Evolutionary conservation across 768 basidiomycete genomes (phyloP), one percentile per base, ranked within the genome.

Genomic region (Xerocomellus intermedius): DNA sequence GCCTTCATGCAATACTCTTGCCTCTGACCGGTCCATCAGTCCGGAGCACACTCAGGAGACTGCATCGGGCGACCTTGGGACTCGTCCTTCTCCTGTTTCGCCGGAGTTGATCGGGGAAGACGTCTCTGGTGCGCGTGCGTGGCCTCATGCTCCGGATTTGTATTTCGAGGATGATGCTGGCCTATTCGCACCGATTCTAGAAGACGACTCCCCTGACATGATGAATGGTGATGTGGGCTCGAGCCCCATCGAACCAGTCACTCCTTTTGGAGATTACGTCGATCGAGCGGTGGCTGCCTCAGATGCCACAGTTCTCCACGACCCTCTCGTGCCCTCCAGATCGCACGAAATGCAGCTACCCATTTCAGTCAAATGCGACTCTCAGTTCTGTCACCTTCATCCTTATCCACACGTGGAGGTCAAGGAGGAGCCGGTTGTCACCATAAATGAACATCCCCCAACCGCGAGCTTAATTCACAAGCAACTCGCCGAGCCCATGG

Each of bases 181-280:
- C 30, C 76, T 78, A 6, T 88, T 84, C 69, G 79, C 83, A 24
- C 86, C 86, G 21, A 73, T 85, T 44, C 79, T 82, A 55, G 85
- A 87, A 66, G 84, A 86, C 55, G 75, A 81, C 57, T 87, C 85
- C 8, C 84, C 86, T 21, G 81, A 78, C 43, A 73, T 74, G 54
- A 74, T 69, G 52, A 79, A 73, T 33, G 80, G 76, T 52, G 84
- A 86, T 60, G 68, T 73, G 19, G 77, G 68, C 33, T 88, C 86
- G 6, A 91, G 89, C 64, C 88, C 89, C 6, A 69, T 88, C 42
- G 87, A 83, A 50, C 89, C 89, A 4, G 65, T 86, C 60, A 91
- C 89, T 38, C 89, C 89, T 47, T 90, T 91, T 59, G 84, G 81
- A 42, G 82, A 89, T 57, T 91, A 81, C 55, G 79, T 91, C 36